Evolutionary conservation across 352 stramenopile genomes (phyloP).

Genomic region (Pythium plurisporium): DNA sequence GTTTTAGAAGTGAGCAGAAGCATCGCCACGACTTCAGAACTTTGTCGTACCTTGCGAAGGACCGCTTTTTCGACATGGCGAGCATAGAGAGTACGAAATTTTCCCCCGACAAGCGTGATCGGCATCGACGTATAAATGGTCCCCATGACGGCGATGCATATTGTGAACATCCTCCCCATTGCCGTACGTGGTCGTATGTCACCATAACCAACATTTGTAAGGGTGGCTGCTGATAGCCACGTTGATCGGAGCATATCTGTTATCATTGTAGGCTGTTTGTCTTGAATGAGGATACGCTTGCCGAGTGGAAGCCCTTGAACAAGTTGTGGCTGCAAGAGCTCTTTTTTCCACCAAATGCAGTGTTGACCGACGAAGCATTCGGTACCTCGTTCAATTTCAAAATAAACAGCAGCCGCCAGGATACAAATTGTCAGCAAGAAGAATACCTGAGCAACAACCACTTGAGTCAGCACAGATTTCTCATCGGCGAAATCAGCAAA

Average conservation of each 20-base stretch:
- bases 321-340: conserved; percentile 47
- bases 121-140: conserved; percentile 78
- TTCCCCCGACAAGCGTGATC: conserved; percentile 59
- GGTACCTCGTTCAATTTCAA: conserved; percentile 69
- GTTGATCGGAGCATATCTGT: conserved; percentile 66
- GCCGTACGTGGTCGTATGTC: conserved; percentile 57
- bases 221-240: conserved; percentile 65
- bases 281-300: conserved; percentile 68
- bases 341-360: conserved; percentile 57
- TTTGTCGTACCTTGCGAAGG: conserved; percentile 37
- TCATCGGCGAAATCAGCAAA: too few species aligned
- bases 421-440: conserved; percentile 71
- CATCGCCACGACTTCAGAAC: not conserved
- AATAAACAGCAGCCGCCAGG: conserved; percentile 56
- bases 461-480: not conserved
- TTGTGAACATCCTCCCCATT: conserved; percentile 58
- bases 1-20: too few species aligned
- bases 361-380: conserved; percentile 51
- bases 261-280: conserved; percentile 37
- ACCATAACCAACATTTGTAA: conserved; percentile 75
- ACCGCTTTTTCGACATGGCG: conserved; percentile 60
- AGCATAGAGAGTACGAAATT: conserved; percentile 72
- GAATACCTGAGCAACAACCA: conserved; percentile 42
- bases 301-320: conserved; percentile 30
- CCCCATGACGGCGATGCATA: conserved; percentile 56